Evolutionary conservation across 805 yeast genomes (phyloP).

Genomic region (Zygotorulaspora danielsina): DNA sequence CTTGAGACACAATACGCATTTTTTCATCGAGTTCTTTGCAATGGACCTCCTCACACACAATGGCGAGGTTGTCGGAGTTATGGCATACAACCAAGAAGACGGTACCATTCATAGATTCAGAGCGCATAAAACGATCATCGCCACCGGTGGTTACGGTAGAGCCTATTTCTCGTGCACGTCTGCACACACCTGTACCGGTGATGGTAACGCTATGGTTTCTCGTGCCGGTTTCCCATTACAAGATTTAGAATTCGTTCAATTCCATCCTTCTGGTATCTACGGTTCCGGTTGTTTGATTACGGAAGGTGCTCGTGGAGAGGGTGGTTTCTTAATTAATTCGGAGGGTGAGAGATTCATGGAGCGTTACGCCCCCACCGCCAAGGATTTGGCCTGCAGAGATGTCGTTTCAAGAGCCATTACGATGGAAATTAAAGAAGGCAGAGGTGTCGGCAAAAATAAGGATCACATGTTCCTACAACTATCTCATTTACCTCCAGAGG

Average conservation of each 20-base stretch:
- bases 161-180: constrained; percentile 98
- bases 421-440: constrained; percentile 96
- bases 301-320: constrained; percentile 99
- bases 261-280: constrained; percentile 99
- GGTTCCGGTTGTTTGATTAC: constrained; percentile 99
- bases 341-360: constrained; percentile 99
- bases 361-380: constrained; percentile 97
- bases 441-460: constrained; percentile 96
- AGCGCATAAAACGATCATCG: constrained; percentile 92
- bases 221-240: constrained; percentile 98
- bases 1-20: constrained; percentile 92
- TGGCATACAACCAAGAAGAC: constrained; percentile 97
- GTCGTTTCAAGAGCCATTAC: constrained; percentile 98
- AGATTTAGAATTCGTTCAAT: constrained; percentile 95
- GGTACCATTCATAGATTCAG: constrained; percentile 97
- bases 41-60: constrained; percentile 90
- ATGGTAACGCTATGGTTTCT: constrained; percentile 96
- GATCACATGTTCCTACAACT: constrained; percentile 95
- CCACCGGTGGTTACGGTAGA: constrained; percentile 99
- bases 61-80: constrained; percentile 94
- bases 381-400: constrained; percentile 97
- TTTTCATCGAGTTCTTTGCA: constrained; percentile 96
- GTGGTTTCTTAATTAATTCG: constrained; percentile 92
- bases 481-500: constrained; percentile 88
- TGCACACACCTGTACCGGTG: constrained; percentile 99